Evolutionary conservation across 73 alveolate species (phyloP).

Genomic region (Symbiodinium natans): DNA sequence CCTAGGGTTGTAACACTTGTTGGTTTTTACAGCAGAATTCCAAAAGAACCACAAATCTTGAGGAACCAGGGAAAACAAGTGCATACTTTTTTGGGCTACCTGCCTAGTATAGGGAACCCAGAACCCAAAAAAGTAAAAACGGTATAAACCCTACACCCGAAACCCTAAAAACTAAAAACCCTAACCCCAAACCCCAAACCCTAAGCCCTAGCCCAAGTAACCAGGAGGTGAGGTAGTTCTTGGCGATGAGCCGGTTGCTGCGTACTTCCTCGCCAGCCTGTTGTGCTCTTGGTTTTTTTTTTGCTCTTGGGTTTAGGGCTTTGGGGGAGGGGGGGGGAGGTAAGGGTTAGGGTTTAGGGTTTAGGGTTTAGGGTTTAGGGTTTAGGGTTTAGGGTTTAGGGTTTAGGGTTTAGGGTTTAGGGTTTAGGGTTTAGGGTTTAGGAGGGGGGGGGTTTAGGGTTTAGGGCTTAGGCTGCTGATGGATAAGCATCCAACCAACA

Average conservation of each 20-base stretch:
- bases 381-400: not conserved
- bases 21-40: too few species aligned
- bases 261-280: constrained; percentile 63
- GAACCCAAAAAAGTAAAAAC: too few species aligned
- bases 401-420: not conserved
- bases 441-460: not conserved
- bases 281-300: not conserved
- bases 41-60: too few species aligned
- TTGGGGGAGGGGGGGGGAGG: not conserved
- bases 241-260: not conserved
- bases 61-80: too few species aligned
- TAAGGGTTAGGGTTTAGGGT: not conserved
- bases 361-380: not conserved
- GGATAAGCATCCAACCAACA: not conserved
- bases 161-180: not conserved
- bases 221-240: constrained; percentile 21
- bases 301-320: not conserved
- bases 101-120: too few species aligned
- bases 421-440: not conserved
- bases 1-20: too few species aligned
- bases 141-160: too few species aligned
- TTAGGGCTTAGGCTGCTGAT: not conserved
- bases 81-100: too few species aligned
- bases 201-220: not conserved
- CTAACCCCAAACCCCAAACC: not conserved